These are phyloP conservation scores for Symbiodinium pilosum DNA, from an alignment of 73 alveolate genomes.

Conservation along the genomic window DNA sequence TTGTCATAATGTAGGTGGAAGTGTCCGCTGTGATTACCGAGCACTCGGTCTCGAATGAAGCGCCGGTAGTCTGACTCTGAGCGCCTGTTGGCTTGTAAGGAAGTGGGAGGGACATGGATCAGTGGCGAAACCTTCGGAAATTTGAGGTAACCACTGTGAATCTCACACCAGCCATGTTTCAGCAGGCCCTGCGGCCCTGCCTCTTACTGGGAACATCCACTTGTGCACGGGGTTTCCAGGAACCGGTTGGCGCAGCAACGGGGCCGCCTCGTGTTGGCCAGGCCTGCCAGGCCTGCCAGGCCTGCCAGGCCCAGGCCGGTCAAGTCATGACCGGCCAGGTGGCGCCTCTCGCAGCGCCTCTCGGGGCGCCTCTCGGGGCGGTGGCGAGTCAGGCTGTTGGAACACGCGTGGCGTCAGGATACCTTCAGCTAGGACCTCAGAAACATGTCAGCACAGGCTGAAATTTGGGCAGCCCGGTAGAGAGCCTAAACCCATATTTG, in stretches of 20 bases:
- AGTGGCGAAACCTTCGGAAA: not conserved
- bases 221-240: too few relatives aligned
- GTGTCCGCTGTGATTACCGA: constrained; percentile 83
- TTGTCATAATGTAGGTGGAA: constrained; percentile 85
- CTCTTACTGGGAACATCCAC: too few relatives aligned
- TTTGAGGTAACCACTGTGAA: constrained; percentile 51
- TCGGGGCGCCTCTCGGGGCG: too few relatives aligned
- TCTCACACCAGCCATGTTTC: constrained; percentile 53
- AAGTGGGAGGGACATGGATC: too few relatives aligned
- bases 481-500: too few relatives aligned
- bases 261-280: not conserved
- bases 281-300: too few relatives aligned
- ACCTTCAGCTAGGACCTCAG: not conserved
- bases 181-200: constrained; percentile 8
- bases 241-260: too few relatives aligned
- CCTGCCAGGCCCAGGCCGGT: too few relatives aligned
- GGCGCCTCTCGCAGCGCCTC: too few relatives aligned
- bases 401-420: not conserved
- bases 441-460: not conserved
- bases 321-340: too few relatives aligned
- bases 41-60: constrained; percentile 86
- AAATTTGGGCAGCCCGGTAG: too few relatives aligned
- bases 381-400: too few relatives aligned
- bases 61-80: constrained; percentile 55
- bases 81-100: not conserved